phyloP scores from a whole-genome alignment of 208 protist genomes.

The Trypanosoma mega region DNA sequence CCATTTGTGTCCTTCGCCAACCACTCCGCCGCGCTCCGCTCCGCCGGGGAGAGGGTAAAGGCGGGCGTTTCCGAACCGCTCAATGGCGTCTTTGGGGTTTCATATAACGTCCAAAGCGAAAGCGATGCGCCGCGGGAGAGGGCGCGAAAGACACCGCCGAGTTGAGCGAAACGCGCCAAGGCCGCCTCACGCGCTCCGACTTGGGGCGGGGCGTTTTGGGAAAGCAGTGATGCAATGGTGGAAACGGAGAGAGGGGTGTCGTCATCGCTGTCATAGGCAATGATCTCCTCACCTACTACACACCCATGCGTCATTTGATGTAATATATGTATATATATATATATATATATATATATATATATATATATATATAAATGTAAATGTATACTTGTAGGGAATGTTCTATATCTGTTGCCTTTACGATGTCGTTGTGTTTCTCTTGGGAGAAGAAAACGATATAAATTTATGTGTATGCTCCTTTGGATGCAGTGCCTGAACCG shows the following conservation, averaged over 20 bases:
- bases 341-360: no score
- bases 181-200: conserved; percentile 19
- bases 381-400: no score
- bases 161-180: conserved; percentile 28
- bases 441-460: no score
- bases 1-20: conserved; percentile 15
- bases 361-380: no score
- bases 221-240: no score
- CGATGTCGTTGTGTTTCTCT: no score
- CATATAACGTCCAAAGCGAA: conserved; percentile 43
- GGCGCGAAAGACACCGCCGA: conserved; percentile 56
- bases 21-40: conserved; percentile 15
- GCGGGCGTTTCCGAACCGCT: not conserved
- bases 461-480: no score
- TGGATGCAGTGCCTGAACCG: no score
- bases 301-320: not conserved
- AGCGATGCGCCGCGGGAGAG: conserved; percentile 26
- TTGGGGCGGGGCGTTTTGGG: conserved; percentile 16
- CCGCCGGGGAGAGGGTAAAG: conserved; percentile 9
- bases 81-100: not conserved
- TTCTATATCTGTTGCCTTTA: no score
- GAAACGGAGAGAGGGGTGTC: not conserved
- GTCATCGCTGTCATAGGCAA: conserved; percentile 18
- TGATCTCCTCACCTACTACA: conserved; percentile 1
- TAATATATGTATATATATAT: no score